Percentiles rank a stretch among this genome's conserved stretches.
Conservation (phyloP, 805 yeast species). For the Spencermartinsiella europaea region DNA sequence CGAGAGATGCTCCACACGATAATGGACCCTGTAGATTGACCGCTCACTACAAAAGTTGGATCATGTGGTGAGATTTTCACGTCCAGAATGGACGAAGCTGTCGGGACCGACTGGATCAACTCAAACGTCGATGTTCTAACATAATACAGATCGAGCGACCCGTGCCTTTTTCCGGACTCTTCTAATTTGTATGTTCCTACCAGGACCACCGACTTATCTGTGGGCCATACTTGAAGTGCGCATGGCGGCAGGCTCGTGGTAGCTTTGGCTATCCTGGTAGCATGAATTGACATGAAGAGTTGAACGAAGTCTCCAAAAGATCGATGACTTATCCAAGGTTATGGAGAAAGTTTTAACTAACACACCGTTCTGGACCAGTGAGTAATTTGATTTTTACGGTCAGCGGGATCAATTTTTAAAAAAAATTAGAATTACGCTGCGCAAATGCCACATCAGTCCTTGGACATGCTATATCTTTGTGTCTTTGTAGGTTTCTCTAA, state of each 20-base stretch:
- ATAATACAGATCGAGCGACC: conserved; percentile 49
- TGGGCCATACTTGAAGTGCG: conserved; percentile 57
- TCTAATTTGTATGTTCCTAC: conserved; percentile 81
- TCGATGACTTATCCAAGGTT: background rate
- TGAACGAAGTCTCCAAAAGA: too few species aligned
- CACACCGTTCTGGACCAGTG: too few species aligned
- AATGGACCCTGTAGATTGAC: conserved; percentile 78
- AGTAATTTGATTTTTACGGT: too few species aligned
- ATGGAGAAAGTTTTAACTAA: too few species aligned
- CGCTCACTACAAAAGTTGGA: conserved; percentile 46
- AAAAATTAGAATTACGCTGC: too few species aligned
- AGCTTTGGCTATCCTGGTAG: conserved; percentile 3
- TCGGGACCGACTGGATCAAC: conserved; percentile 17
- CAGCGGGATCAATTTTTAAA: background rate
- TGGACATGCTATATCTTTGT: too few species aligned
- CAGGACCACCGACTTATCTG: conserved; percentile 43
- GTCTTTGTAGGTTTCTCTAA: too few species aligned
- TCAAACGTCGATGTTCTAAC: conserved; percentile 19
- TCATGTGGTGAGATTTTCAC: conserved; percentile 61
- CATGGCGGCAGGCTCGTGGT: conserved; percentile 73
- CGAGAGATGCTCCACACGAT: conserved; percentile 50
- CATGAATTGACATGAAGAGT: conserved; percentile 1
- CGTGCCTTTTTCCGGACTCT: conserved; percentile 56
- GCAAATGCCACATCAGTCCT: too few species aligned
- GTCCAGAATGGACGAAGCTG: conserved; percentile 59